Percentiles rank a stretch among this genome's conserved stretches.
Conservation (phyloP, 352 stramenopile species). For the Phytophthora meadii region DNA sequence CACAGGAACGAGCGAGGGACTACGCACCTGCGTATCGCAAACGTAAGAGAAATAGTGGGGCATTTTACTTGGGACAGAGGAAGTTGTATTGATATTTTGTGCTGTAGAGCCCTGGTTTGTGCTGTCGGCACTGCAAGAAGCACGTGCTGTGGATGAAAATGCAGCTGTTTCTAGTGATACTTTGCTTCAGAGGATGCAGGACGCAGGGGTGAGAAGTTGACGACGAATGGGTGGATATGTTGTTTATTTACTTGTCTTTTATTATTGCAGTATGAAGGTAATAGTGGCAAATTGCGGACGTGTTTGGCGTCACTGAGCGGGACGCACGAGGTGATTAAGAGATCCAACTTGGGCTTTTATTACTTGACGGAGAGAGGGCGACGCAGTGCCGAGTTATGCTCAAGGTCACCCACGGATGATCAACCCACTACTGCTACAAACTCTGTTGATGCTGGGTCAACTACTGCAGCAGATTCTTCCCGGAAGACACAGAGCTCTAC, state of each 20-base stretch:
- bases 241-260: not conserved
- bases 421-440: slow-evolving; percentile 1
- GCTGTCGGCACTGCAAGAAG: slow-evolving; percentile 56
- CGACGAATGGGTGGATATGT: not conserved
- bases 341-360: slow-evolving; percentile 45
- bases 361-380: slow-evolving; percentile 68
- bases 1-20: slow-evolving; percentile 16
- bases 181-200: slow-evolving; percentile 61
- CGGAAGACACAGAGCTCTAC: slow-evolving; percentile 1
- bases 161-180: slow-evolving; percentile 44
- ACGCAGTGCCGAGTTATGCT: slow-evolving; percentile 58
- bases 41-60: slow-evolving; percentile 39
- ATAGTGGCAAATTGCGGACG: slow-evolving; percentile 53
- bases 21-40: slow-evolving; percentile 72
- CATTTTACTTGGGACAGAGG: not conserved
- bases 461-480: slow-evolving; percentile 1
- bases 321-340: slow-evolving; percentile 66
- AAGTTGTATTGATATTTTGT: not conserved
- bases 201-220: slow-evolving; percentile 45
- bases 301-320: slow-evolving; percentile 63
- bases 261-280: slow-evolving; percentile 61
- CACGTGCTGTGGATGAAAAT: slow-evolving; percentile 41
- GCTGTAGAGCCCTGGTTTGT: slow-evolving; percentile 81
- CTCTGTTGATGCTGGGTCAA: not conserved
- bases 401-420: slow-evolving; percentile 29